A percentile compares a stretch with the other conserved stretches of the same genome.
These are phyloP conservation scores for Grosmannia penicillata DNA, from an alignment of 2,329 filamentous ascomycete species.

Conservation along the genomic window DNA sequence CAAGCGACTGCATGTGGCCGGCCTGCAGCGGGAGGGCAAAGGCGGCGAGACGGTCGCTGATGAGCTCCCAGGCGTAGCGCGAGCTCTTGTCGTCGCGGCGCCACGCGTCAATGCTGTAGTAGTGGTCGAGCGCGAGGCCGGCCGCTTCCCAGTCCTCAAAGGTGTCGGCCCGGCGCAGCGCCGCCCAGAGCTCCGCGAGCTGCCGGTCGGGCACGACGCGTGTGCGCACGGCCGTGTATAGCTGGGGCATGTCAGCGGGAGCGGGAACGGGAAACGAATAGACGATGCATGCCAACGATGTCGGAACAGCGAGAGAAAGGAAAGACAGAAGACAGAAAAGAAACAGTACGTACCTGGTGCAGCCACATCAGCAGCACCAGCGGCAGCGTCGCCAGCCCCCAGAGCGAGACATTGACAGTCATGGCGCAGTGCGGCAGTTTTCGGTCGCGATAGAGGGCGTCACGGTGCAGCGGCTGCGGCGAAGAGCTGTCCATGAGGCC, in stretches of 20 bases:
- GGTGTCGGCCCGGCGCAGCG: constrained; percentile 48
- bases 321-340: background rate
- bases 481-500: too few relatives aligned
- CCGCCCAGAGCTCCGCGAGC: constrained; percentile 36
- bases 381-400: constrained; percentile 7
- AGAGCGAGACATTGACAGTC: constrained; percentile 7
- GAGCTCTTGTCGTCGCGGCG: constrained; percentile 67
- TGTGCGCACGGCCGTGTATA: constrained; percentile 1
- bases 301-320: too few relatives aligned
- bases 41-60: constrained; percentile 50
- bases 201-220: constrained; percentile 4
- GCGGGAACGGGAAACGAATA: background rate
- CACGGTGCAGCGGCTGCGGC: background rate
- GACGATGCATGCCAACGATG: too few relatives aligned
- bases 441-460: background rate
- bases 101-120: constrained; percentile 67
- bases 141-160: constrained; percentile 81
- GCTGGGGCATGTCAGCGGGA: background rate
- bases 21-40: constrained; percentile 8
- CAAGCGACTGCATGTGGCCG: constrained; percentile 57
- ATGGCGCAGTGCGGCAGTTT: background rate
- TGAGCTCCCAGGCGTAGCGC: constrained; percentile 76
- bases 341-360: background rate
- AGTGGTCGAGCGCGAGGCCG: constrained; percentile 69
- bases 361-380: constrained; percentile 7